These are phyloP conservation scores for Saksenaea oblongispora DNA, from an alignment of 371 early-diverging fungal species.

Conservation along the genomic window DNA sequence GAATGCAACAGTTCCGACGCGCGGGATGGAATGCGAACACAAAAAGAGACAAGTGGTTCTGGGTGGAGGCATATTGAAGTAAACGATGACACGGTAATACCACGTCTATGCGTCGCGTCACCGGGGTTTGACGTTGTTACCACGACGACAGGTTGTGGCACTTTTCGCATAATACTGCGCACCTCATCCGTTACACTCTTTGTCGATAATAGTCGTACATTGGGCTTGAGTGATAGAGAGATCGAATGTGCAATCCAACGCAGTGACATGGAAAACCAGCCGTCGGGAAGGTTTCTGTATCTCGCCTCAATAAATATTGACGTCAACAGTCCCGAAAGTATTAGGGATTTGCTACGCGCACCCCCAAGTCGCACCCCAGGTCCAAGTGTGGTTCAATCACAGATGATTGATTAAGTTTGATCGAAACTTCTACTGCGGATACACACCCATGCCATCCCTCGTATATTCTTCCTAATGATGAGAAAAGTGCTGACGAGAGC, in stretches of 20 bases:
- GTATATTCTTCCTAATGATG: no score
- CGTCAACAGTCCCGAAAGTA: no score
- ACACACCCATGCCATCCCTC: no score
- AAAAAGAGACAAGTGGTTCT: conserved; percentile 65
- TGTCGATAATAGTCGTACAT: neutral
- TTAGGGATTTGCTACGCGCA: no score
- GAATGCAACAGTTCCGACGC: conserved; percentile 58
- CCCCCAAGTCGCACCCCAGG: no score
- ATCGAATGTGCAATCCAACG: neutral
- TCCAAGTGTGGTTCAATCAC: no score
- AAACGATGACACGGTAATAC: conserved; percentile 72
- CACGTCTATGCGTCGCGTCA: conserved; percentile 49
- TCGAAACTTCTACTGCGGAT: no score
- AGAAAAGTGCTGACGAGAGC: no score
- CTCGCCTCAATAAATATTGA: no score
- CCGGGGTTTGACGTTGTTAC: conserved; percentile 53
- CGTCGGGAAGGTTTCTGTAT: no score
- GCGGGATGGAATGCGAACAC: conserved; percentile 65
- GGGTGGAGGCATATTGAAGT: conserved; percentile 71
- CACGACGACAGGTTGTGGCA: conserved; percentile 66
- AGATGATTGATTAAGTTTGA: no score
- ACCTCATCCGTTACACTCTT: conserved; percentile 45
- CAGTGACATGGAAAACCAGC: neutral
- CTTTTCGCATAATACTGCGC: conserved; percentile 62
- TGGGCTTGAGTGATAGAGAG: neutral